Evolutionary conservation across 495 filamentous ascomycete genomes (phyloP).

Genomic region (Neurospora sp.): DNA sequence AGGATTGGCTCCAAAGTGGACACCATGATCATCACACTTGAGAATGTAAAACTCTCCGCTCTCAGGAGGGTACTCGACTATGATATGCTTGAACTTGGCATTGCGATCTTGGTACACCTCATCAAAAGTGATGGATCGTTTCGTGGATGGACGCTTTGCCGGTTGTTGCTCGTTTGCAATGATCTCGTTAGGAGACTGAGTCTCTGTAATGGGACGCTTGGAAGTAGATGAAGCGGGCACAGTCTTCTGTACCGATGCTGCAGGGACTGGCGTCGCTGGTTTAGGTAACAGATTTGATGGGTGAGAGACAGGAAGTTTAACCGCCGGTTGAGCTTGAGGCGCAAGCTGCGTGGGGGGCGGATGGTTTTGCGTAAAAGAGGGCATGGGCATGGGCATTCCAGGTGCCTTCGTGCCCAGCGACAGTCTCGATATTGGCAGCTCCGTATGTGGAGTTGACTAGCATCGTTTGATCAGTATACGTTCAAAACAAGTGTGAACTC

Average conservation of each 20-base stretch:
- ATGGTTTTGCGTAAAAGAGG: not conserved
- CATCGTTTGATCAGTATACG: not conserved
- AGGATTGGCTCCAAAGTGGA: constrained; percentile 32
- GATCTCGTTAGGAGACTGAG: not conserved
- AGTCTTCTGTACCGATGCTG: not conserved
- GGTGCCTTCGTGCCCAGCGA: not conserved
- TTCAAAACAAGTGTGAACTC: not conserved
- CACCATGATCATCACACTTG: constrained; percentile 31
- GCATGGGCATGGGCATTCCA: not conserved
- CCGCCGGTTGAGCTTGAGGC: not conserved
- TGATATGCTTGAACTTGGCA: constrained; percentile 29
- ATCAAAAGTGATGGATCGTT: constrained; percentile 25
- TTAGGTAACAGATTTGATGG: not conserved
- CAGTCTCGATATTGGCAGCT: not conserved
- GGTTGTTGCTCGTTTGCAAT: not conserved
- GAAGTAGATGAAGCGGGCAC: not conserved
- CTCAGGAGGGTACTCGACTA: constrained; percentile 25
- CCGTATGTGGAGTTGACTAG: not conserved
- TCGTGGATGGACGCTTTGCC: not conserved
- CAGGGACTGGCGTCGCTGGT: not conserved
- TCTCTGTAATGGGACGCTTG: not conserved
- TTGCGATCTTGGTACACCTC: constrained; percentile 30
- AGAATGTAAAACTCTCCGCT: constrained; percentile 28
- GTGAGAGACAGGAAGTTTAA: not conserved
- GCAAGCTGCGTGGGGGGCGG: not conserved